Evolutionary conservation across 768 basidiomycete species (phyloP).

Genomic region (Phylloporus rhodoxanthus): DNA sequence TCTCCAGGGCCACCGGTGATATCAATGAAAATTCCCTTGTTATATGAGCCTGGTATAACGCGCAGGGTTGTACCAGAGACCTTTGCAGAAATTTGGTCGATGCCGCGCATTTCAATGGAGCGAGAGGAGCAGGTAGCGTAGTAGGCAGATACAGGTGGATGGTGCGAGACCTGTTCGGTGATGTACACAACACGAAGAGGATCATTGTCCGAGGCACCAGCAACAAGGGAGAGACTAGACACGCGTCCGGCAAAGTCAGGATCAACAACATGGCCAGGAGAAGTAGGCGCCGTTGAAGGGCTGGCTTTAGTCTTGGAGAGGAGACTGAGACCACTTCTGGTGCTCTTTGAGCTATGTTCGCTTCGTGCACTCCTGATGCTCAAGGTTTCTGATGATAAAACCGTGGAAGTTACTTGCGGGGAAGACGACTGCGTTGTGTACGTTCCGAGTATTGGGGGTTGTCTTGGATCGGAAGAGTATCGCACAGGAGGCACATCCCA

Average conservation of each 20-base stretch:
- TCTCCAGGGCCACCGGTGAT: slow-evolving; percentile 68
- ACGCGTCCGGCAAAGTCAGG: slow-evolving; percentile 44
- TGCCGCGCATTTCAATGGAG: slow-evolving; percentile 64
- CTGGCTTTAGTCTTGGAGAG: slow-evolving; percentile 43
- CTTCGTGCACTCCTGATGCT: slow-evolving; percentile 47
- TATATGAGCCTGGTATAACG: slow-evolving; percentile 74
- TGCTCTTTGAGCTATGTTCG: slow-evolving; percentile 55
- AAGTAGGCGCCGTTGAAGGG: slow-evolving; percentile 36
- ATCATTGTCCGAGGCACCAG: slow-evolving; percentile 28
- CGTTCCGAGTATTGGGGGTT: slow-evolving; percentile 42
- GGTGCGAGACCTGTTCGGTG: slow-evolving; percentile 95
- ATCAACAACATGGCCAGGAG: slow-evolving; percentile 39
- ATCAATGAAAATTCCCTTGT: slow-evolving; percentile 83
- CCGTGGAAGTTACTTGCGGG: slow-evolving; percentile 18
- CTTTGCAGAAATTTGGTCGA: slow-evolving; percentile 92
- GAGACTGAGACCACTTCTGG: slow-evolving; percentile 50
- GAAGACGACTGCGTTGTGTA: slow-evolving; percentile 30
- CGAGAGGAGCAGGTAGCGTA: slow-evolving; percentile 71
- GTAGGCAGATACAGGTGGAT: slow-evolving; percentile 90
- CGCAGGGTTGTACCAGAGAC: slow-evolving; percentile 84
- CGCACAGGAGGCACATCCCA: slow-evolving; percentile 72
- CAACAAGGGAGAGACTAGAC: slow-evolving; percentile 55
- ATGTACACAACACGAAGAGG: slow-evolving; percentile 67
- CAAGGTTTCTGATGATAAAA: slow-evolving; percentile 40
- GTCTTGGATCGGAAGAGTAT: slow-evolving; percentile 43